These are phyloP conservation scores for Psidium friedrichsthalianum DNA, from an alignment of 345 rosid species.

Conservation along the genomic window DNA sequence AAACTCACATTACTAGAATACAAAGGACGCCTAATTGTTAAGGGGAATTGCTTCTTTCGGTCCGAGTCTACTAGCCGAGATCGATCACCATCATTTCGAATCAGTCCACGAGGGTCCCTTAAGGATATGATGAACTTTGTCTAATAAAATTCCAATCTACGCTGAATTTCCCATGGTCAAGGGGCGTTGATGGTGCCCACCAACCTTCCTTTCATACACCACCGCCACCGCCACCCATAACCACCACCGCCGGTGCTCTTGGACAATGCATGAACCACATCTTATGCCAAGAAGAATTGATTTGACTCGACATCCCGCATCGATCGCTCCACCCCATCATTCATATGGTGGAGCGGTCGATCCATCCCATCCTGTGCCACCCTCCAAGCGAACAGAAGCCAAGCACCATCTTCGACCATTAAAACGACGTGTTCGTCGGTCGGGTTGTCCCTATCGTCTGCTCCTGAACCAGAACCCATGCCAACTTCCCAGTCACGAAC, in stretches of 20 bases:
- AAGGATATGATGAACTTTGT: background rate
- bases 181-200: background rate
- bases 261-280: background rate
- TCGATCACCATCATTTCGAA: background rate
- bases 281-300: background rate
- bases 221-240: too few relatives aligned
- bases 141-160: background rate
- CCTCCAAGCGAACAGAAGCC: background rate
- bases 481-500: background rate
- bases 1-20: too few relatives aligned
- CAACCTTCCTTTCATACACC: background rate
- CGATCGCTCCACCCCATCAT: background rate
- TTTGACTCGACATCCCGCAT: background rate
- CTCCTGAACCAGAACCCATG: background rate
- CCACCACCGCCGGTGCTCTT: background rate
- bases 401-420: background rate
- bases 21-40: too few relatives aligned
- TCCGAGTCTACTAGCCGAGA: too few relatives aligned
- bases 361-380: background rate
- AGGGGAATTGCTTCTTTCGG: too few relatives aligned
- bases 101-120: background rate
- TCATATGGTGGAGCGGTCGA: background rate
- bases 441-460: background rate
- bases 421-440: background rate
- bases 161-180: background rate